Percentiles rank a stretch among this genome's conserved stretches.
phyloP scores from a whole-genome alignment of 2,329 filamentous ascomycete species.

The Thyridium curvatum region DNA sequence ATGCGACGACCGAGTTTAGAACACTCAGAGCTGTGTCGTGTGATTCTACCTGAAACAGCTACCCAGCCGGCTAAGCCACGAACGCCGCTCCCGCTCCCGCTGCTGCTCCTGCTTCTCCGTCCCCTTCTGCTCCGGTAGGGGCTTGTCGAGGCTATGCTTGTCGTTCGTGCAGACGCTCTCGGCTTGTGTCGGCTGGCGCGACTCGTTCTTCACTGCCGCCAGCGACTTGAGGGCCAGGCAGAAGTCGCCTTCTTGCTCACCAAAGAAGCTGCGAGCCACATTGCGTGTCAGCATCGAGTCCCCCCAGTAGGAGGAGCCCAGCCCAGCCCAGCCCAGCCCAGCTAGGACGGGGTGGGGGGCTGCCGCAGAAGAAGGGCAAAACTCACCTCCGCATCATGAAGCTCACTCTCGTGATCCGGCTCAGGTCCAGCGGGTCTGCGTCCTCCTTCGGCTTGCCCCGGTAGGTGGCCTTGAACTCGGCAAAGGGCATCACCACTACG shows the following conservation, averaged over 20 bases:
- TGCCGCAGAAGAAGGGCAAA: constrained; percentile 2
- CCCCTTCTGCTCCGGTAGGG: too few species aligned
- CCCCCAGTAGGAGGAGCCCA: neutral
- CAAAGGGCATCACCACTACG: constrained; percentile 55
- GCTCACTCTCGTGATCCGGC: constrained; percentile 58
- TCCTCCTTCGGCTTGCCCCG: constrained; percentile 60
- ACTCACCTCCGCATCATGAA: constrained; percentile 77
- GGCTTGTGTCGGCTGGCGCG: neutral
- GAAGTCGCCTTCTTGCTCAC: constrained; percentile 64
- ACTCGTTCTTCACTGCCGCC: neutral
- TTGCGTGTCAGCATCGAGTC: constrained; percentile 14
- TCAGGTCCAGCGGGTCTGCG: constrained; percentile 51
- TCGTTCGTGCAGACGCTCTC: neutral
- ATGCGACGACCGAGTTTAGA: too few species aligned
- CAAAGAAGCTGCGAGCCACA: constrained; percentile 60
- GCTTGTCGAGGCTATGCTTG: too few species aligned
- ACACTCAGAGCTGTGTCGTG: too few species aligned
- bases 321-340: neutral
- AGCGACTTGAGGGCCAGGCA: constrained; percentile 36
- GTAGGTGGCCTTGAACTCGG: constrained; percentile 64
- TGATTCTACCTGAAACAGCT: too few species aligned
- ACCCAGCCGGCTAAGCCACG: too few species aligned
- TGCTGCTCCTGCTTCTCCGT: too few species aligned
- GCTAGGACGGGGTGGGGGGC: neutral
- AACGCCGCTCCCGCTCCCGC: too few species aligned